These are phyloP conservation scores for Rutidosis leptorrhynchoides DNA, from an alignment of 129 eudicot species.

Conservation along the genomic window DNA sequence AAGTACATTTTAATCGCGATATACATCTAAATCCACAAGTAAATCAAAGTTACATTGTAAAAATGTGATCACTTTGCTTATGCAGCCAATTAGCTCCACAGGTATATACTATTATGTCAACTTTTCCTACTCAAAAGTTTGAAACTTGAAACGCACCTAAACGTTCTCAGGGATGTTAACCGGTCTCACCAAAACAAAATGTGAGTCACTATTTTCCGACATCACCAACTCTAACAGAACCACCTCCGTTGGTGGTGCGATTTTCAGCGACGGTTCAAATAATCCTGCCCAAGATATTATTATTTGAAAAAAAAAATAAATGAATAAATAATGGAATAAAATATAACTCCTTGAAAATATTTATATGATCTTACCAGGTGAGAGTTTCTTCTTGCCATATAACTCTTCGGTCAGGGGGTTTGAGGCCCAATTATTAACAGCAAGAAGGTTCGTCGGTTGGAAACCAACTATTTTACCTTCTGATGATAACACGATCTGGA, in stretches of 20 bases:
- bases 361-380: slow-evolving; percentile 56
- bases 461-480: slow-evolving; percentile 65
- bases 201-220: slow-evolving; percentile 43
- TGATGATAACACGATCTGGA: slow-evolving; percentile 67
- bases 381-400: slow-evolving; percentile 63
- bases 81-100: slow-evolving; percentile 8
- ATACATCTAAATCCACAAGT: slow-evolving; percentile 7
- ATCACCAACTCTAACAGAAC: slow-evolving; percentile 77
- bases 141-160: not conserved
- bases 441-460: slow-evolving; percentile 84
- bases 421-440: slow-evolving; percentile 80
- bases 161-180: slow-evolving; percentile 23
- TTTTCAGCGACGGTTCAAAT: slow-evolving; percentile 58
- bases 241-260: slow-evolving; percentile 48
- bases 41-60: slow-evolving; percentile 12
- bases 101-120: not conserved
- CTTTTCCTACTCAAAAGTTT: slow-evolving; percentile 9
- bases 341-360: not conserved
- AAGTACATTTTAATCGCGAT: not conserved
- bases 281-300: slow-evolving; percentile 56
- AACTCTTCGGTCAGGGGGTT: slow-evolving; percentile 74
- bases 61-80: not conserved
- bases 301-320: slow-evolving; percentile 9
- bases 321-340: not conserved
- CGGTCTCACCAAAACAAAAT: slow-evolving; percentile 75